phyloP scores from a whole-genome alignment of 441 rosid genomes.

The Populus hybrid region DNA sequence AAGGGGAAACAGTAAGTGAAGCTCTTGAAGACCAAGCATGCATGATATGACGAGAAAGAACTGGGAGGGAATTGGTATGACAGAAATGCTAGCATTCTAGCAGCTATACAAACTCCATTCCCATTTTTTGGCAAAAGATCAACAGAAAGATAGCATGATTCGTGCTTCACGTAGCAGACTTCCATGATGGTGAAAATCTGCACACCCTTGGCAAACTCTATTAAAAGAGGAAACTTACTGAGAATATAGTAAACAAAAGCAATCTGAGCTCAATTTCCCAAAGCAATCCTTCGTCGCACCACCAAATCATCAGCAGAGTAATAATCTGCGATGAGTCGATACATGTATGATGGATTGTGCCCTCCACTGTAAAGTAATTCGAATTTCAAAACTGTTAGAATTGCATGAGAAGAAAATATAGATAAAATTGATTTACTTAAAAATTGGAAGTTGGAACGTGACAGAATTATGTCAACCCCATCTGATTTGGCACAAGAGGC shows the following conservation, averaged over 20 bases:
- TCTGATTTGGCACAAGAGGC: not conserved
- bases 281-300: slow-evolving; percentile 43
- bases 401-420: slow-evolving; percentile 1
- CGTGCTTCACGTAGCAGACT: not conserved
- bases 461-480: not conserved
- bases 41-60: not conserved
- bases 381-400: not conserved
- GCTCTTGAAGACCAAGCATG: not conserved
- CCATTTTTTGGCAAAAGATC: not conserved
- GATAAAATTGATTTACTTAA: not conserved
- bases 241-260: slow-evolving; percentile 1
- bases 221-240: slow-evolving; percentile 6
- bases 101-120: not conserved
- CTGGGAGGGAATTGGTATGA: not conserved
- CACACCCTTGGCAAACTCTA: not conserved
- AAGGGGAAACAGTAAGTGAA: too few species aligned
- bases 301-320: slow-evolving; percentile 98
- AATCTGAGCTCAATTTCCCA: slow-evolving; percentile 30
- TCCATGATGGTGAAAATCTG: not conserved
- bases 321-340: slow-evolving; percentile 91
- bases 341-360: slow-evolving; percentile 96
- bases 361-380: slow-evolving; percentile 66
- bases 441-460: not conserved
- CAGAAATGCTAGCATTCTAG: not conserved
- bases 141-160: not conserved